phyloP scores from a whole-genome alignment of 1,139 yeast species.

The Candida sojae region DNA sequence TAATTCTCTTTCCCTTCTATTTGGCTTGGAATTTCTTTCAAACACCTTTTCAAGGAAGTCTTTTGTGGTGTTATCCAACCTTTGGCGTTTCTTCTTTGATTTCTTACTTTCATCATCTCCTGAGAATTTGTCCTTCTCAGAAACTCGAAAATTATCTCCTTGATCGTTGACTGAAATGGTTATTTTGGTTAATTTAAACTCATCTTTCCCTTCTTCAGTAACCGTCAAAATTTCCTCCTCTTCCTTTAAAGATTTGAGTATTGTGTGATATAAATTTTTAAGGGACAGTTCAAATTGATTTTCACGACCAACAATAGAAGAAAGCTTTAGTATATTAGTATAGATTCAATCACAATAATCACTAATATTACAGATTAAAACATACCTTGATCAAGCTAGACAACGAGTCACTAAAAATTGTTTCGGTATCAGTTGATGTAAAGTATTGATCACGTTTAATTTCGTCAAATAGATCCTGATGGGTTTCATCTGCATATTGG shows the following conservation, averaged over 20 bases:
- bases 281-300: constrained; percentile 6
- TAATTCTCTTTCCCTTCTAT: constrained; percentile 25
- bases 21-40: constrained; percentile 19
- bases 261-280: constrained; percentile 9
- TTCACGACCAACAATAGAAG: constrained; percentile 2
- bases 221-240: constrained; percentile 1
- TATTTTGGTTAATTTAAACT: constrained; percentile 8
- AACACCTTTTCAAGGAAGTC: constrained; percentile 17
- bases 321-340: constrained; percentile 3
- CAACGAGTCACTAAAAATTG: constrained; percentile 3
- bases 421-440: not conserved
- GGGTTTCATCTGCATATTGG: constrained; percentile 1
- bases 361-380: not conserved
- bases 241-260: constrained; percentile 4
- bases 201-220: not conserved
- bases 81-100: constrained; percentile 8
- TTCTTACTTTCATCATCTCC: not conserved
- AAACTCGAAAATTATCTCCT: not conserved
- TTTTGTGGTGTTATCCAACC: constrained; percentile 6
- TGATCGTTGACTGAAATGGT: constrained; percentile 8
- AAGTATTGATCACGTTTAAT: not conserved
- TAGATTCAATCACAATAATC: not conserved
- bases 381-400: constrained; percentile 13
- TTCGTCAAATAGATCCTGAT: not conserved
- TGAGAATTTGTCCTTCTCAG: not conserved